phyloP scores from a whole-genome alignment of 2,329 filamentous ascomycete species.

The Orbilia blumenaviensis region DNA sequence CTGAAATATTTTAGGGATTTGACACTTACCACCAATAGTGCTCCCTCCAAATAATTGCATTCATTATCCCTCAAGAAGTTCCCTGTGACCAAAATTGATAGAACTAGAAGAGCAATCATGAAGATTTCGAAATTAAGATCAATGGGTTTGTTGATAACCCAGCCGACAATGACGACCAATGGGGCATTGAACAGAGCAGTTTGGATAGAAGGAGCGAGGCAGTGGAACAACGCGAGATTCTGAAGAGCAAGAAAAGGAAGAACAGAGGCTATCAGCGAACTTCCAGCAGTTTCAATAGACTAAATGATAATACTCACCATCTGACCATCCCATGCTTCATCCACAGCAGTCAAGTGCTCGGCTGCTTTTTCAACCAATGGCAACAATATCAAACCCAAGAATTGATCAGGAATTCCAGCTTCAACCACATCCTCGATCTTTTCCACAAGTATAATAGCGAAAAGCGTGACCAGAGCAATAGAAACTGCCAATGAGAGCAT shows the following conservation, averaged over 20 bases:
- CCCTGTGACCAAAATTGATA: constrained; percentile 85
- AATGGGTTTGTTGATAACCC: constrained; percentile 76
- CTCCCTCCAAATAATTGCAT: constrained; percentile 88
- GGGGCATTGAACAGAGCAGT: constrained; percentile 89
- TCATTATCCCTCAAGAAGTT: constrained; percentile 88
- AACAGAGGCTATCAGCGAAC: too few species aligned
- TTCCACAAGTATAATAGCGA: constrained; percentile 76
- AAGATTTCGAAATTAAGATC: constrained; percentile 87
- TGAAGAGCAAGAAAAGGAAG: too few species aligned
- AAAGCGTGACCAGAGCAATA: constrained; percentile 75
- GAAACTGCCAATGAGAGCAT: constrained; percentile 72
- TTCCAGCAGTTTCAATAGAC: too few species aligned
- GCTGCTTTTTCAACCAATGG: constrained; percentile 86
- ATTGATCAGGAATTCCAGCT: constrained; percentile 67
- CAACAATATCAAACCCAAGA: constrained; percentile 77
- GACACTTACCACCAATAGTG: constrained; percentile 72
- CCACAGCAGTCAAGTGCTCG: constrained; percentile 82
- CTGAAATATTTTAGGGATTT: too few species aligned
- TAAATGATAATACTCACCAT: constrained; percentile 24
- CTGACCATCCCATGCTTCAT: constrained; percentile 83
- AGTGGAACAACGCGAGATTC: constrained; percentile 85
- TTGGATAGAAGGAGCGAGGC: constrained; percentile 86
- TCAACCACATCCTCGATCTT: constrained; percentile 73
- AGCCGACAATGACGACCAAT: constrained; percentile 82
- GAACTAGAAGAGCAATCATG: constrained; percentile 80